These are phyloP conservation scores for Claviceps paspali DNA, from an alignment of 2,329 filamentous ascomycete species.

Conservation along the genomic window DNA sequence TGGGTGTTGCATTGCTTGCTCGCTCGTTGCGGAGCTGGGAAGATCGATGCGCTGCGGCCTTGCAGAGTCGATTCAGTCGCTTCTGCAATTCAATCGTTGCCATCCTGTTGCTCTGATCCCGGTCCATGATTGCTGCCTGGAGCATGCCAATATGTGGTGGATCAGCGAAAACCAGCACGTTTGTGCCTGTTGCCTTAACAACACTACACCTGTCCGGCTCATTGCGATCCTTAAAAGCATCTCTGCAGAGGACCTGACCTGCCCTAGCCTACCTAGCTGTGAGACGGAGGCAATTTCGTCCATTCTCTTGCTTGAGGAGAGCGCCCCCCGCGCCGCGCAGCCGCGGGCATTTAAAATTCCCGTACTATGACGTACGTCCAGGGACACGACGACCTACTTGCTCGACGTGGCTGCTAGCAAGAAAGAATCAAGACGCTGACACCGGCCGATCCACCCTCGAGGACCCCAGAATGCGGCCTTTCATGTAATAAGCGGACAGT, in stretches of 20 bases:
- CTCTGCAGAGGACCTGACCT: too few relatives aligned
- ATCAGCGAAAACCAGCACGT: neutral
- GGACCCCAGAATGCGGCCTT: constrained; percentile 3
- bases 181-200: neutral
- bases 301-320: too few relatives aligned
- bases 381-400: neutral
- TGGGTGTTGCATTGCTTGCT: constrained; percentile 1
- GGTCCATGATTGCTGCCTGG: neutral
- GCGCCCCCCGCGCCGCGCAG: too few relatives aligned
- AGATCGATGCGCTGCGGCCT: constrained; percentile 4
- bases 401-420: neutral
- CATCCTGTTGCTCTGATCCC: neutral
- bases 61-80: constrained; percentile 3
- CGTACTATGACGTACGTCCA: too few relatives aligned
- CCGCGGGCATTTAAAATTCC: too few relatives aligned
- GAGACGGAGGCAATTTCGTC: too few relatives aligned
- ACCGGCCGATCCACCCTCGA: constrained; percentile 3
- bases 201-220: neutral
- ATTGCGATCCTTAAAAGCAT: neutral
- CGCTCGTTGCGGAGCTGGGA: constrained; percentile 2
- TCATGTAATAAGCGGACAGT: constrained; percentile 4
- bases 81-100: constrained; percentile 1
- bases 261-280: too few relatives aligned
- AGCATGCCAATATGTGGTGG: neutral
- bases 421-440: neutral